Base-by-base conservation (phyloP, 2,329 filamentous ascomycete species). In the Akanthomyces dipterigenus region DNA sequence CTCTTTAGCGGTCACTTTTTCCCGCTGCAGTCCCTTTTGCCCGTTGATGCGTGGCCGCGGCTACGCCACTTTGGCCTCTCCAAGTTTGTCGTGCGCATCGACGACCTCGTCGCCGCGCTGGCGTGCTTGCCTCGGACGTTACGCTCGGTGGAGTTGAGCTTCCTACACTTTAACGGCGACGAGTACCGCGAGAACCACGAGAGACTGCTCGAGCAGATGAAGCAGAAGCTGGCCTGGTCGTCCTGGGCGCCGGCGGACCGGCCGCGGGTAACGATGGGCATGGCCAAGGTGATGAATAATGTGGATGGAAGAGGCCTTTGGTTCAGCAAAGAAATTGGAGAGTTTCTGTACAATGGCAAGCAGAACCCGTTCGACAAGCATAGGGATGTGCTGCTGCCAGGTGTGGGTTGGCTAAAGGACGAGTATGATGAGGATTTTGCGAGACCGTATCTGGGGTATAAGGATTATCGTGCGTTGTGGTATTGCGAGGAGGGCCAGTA, bases 141-240 rank as follows among this genome's bases (percentile, higher is more conserved):
- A 1, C 64, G 66, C 11, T 71, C 70, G 1, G 62, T 76, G 0
- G 68, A 77, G 31, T 64, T 77, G 6, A 75, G 71, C 49, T 71
- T 69, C 14, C 63, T 76, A 1, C 11, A 9, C 3, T 74, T 74
- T 26, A 1, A 16, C n/a, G 22, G 24, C 3, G n/a, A 11, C 68
- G 22, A 7, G 28, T 24, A 38, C 5, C 24, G 51, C 18, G 22
- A 26, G 5, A 24, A 22, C 18, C 45, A 58, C 34, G 12, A 3
- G 16, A 6, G 5, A 1, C 45, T 58, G 34, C 34, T 58, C 43
- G 31, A 48, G n/a, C 5, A 14, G 24, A 50, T 58, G 31, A 42
- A 50, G 45, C n/a, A 0, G 42, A 4, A 2, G 11, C n/a, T 46
- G 5, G 16, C 7, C 28, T 49, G 36, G 45, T 45, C 34, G 45